Evolutionary conservation across 2,329 filamentous ascomycete genomes (phyloP).

Genomic region (Hirsutella thompsonii): DNA sequence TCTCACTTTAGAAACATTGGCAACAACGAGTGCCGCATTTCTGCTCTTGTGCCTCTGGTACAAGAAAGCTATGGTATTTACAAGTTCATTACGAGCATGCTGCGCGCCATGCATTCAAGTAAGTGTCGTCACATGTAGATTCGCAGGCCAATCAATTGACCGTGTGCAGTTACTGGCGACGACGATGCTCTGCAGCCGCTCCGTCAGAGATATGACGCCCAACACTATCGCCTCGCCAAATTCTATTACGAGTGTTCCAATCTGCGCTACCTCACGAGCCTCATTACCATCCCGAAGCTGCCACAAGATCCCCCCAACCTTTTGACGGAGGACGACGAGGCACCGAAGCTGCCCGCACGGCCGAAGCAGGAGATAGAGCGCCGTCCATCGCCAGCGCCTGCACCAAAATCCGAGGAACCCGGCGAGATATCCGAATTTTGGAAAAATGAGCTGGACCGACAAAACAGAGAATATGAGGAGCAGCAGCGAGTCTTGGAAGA

Average conservation of each 20-base stretch:
- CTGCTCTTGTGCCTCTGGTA: conserved; percentile 81
- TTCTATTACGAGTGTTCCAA: conserved; percentile 99
- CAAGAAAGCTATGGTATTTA: conserved; percentile 99
- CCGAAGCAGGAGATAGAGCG: conserved; percentile 63
- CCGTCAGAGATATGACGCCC: conserved; percentile 79
- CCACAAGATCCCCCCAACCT: conserved; percentile 89
- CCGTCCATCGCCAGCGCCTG: conserved; percentile 55
- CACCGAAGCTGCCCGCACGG: conserved; percentile 69
- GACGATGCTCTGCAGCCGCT: conserved; percentile 85
- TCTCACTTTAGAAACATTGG: conserved; percentile 84
- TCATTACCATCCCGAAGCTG: conserved; percentile 92
- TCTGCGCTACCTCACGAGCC: conserved; percentile 84
- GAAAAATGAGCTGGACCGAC: conserved; percentile 82
- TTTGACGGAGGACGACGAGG: conserved; percentile 70
- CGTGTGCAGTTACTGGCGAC: conserved; percentile 65
- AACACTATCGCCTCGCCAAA: conserved; percentile 90
- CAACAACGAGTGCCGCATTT: conserved; percentile 95
- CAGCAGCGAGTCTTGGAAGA: conserved; percentile 83
- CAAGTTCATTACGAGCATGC: conserved; percentile 99
- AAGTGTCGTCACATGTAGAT: conserved; percentile 17
- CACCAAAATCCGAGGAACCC: conserved; percentile 63
- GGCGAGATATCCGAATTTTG: conserved; percentile 97
- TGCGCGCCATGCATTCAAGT: conserved; percentile 95
- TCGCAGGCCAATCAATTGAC: conserved; percentile 8
- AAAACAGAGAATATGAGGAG: conserved; percentile 90